Evolutionary conservation across 208 protist species (phyloP).

Genomic region (Novymonas esmeraldas): DNA sequence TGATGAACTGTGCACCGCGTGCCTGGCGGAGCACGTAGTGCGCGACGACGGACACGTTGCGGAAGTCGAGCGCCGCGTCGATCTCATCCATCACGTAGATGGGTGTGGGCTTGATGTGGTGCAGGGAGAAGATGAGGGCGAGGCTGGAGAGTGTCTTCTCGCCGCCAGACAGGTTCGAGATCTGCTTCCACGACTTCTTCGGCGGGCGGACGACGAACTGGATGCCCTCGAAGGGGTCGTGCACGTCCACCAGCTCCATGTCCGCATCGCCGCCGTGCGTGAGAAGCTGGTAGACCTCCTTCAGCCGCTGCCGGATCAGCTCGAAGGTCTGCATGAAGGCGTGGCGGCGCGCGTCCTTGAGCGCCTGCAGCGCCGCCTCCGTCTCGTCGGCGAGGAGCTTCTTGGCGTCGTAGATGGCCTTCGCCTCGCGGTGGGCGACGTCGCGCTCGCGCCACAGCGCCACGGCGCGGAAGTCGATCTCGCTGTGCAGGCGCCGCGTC

Average conservation of each 20-base stretch:
- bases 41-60: constrained; percentile 99
- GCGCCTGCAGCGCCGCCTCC: constrained; percentile 51
- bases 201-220: constrained; percentile 98
- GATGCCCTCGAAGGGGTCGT: constrained; percentile 99
- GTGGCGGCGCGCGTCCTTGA: constrained; percentile 89
- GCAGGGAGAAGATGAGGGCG: constrained; percentile 99
- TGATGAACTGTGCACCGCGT: constrained; percentile 99
- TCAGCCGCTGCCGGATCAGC: constrained; percentile 97
- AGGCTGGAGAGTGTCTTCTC: constrained; percentile 99
- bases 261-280: constrained; percentile 99
- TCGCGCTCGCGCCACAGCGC: constrained; percentile 95
- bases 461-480: constrained; percentile 96
- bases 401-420: constrained; percentile 58
- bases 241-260: constrained; percentile 99
- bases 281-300: constrained; percentile 99
- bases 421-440: constrained; percentile 64
- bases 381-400: constrained; percentile 76
- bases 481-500: constrained; percentile 75
- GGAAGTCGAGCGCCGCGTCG: constrained; percentile 99
- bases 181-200: constrained; percentile 99
- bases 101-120: constrained; percentile 99
- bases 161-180: constrained; percentile 99
- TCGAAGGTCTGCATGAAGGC: constrained; percentile 99
- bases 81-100: constrained; percentile 99
- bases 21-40: constrained; percentile 99